Base-by-base conservation (phyloP, 164 flowering plant species). In the Chloranthus sessilifolius region DNA sequence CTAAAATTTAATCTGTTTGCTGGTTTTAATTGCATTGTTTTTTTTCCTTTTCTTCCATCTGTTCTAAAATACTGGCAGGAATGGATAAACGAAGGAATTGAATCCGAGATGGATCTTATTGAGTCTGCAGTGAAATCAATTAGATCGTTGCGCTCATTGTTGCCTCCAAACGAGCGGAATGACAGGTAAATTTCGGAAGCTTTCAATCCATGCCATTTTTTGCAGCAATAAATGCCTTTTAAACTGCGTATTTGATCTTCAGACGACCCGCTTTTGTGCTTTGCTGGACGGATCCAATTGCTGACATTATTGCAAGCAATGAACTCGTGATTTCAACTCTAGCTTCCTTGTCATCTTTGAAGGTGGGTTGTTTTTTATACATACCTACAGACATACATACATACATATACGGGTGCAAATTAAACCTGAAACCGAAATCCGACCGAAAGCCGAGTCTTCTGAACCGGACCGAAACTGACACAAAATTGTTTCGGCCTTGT, bases 251-350 rank as follows among this genome's bases (percentile, higher is more conserved):
- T 19, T 29, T 4, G 12, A 11, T 53, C 16, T 59, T 64, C 75
- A 91, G 98, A 72, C 72, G 74, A 47, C 83, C 82, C 26, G 95
- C 85, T 26, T 86, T 68, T 78, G 91, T 65, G 20, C 77, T 71
- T 39, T 77, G 85, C 67, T 83, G 72, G 50, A 70, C 53, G 22
- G 65, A 67, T 40, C 70, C 46, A 24, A 67, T 74, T 9, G 62
- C 72, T 14, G 73, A 79, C 14, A 61, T 71, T 34, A 67, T 88
- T 9, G 53, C 24, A 34, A 60, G 33, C 53, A 81, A 61, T 38
- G 71, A 80, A 31, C 36, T 80, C 62, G 95, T 83, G 73, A 82
- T 92, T 52, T 35, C 61, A 15, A 92, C 96, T 33, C 91, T 92
- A 47, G 94, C 96, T 28, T 65, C 73, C 29, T 61, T 86, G 57